These are phyloP conservation scores for Penicillium coffeae DNA, from an alignment of 495 filamentous ascomycete species.

Conservation along the genomic window DNA sequence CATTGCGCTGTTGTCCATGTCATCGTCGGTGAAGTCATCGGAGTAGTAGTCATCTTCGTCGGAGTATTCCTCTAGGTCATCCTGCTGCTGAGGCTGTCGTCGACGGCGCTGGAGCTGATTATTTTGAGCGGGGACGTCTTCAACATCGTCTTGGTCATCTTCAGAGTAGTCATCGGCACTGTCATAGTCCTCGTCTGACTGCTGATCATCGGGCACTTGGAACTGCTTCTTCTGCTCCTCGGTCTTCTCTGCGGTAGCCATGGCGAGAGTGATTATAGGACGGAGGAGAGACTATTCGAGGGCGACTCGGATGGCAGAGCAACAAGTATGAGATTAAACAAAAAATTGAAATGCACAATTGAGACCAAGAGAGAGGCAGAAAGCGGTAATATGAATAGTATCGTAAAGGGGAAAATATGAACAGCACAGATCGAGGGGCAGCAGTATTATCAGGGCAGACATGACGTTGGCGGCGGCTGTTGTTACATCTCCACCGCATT, in stretches of 20 bases:
- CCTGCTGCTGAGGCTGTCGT: conserved; percentile 16
- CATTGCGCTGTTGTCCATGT: conserved; percentile 33
- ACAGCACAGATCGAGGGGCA: background rate
- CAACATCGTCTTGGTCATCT: conserved; percentile 37
- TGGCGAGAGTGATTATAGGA: conserved; percentile 13
- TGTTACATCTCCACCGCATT: background rate
- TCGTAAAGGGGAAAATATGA: background rate
- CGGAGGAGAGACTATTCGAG: background rate
- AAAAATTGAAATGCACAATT: background rate
- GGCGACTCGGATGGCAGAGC: no score
- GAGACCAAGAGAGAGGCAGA: conserved; percentile 5
- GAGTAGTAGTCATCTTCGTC: conserved; percentile 38
- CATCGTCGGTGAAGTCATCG: conserved; percentile 20
- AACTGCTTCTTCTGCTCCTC: conserved; percentile 30
- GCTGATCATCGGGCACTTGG: conserved; percentile 35
- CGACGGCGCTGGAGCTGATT: conserved; percentile 26
- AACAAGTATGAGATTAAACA: background rate
- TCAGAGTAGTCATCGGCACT: conserved; percentile 31
- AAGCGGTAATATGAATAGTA: conserved; percentile 12
- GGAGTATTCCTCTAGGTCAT: conserved; percentile 39
- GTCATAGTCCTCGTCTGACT: conserved; percentile 39
- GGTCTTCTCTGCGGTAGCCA: conserved; percentile 41
- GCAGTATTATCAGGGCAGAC: conserved; percentile 2
- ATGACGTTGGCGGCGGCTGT: conserved; percentile 30
- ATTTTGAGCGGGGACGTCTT: conserved; percentile 18